A percentile compares a stretch with the other conserved stretches of the same genome.
Conservation (phyloP, 2,329 filamentous ascomycete species). For the Trichoderma aggressivum region DNA sequence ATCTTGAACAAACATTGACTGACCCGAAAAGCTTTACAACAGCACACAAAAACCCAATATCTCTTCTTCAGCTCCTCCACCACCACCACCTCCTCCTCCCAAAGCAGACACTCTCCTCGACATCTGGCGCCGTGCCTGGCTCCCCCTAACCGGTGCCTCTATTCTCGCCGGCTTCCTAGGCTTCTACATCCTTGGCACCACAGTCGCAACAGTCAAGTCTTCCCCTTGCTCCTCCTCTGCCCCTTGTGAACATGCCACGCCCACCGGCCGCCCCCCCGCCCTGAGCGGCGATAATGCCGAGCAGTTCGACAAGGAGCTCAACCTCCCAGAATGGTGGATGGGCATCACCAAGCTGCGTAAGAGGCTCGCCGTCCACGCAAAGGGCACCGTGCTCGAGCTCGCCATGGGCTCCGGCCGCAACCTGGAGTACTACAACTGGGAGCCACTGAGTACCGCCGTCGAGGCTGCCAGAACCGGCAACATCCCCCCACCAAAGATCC, state of each 20-base stretch:
- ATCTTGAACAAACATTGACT: not conserved
- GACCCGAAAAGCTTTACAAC: not conserved
- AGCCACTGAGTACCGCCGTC: constrained; percentile 32
- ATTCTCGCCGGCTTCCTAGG: constrained; percentile 45
- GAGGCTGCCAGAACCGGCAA: constrained; percentile 20
- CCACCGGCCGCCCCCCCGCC: constrained; percentile 49
- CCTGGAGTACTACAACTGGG: constrained; percentile 57
- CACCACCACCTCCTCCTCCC: constrained; percentile 25
- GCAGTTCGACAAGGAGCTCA: constrained; percentile 57
- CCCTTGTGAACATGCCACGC: constrained; percentile 35
- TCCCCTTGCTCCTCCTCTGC: constrained; percentile 22
- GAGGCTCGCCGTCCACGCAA: constrained; percentile 45
- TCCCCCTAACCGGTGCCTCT: constrained; percentile 46
- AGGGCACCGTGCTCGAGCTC: constrained; percentile 59
- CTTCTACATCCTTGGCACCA: constrained; percentile 44
- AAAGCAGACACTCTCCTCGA: constrained; percentile 34
- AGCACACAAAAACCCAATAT: constrained; percentile 15
- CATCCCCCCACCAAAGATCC: constrained; percentile 17
- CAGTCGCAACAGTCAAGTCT: constrained; percentile 34
- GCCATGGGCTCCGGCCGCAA: constrained; percentile 63
- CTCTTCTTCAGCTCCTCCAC: not conserved
- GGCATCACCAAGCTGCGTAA: constrained; percentile 52
- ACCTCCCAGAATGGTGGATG: constrained; percentile 55
- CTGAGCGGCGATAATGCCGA: constrained; percentile 46
- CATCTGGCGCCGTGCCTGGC: constrained; percentile 39